A percentile compares a stretch with the other conserved stretches of the same genome.
These are phyloP conservation scores for Barnettozyma sucrosica DNA, from an alignment of 805 yeast genomes.

Conservation along the genomic window DNA sequence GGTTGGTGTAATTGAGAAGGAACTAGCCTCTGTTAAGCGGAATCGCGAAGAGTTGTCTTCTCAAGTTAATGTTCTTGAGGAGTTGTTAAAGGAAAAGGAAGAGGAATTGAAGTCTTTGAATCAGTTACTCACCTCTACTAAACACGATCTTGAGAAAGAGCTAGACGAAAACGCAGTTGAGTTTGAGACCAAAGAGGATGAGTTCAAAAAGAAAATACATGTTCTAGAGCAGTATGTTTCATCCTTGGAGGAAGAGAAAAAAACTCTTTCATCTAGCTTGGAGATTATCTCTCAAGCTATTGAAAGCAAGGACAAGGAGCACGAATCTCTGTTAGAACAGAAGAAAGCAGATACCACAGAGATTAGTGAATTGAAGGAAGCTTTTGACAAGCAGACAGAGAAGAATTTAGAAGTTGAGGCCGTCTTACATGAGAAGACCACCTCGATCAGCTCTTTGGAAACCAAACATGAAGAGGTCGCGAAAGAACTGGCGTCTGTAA, in stretches of 20 bases:
- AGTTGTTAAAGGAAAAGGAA: constrained; percentile 5
- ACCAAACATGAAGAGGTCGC: not conserved
- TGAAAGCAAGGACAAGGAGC: constrained; percentile 23
- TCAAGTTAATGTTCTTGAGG: not conserved
- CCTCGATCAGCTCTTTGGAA: not conserved
- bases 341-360: constrained; percentile 11
- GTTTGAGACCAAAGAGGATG: constrained; percentile 26
- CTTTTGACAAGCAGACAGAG: not conserved
- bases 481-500: constrained; percentile 4
- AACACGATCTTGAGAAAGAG: constrained; percentile 17
- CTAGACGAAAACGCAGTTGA: constrained; percentile 25
- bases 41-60: not conserved
- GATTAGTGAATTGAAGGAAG: constrained; percentile 5
- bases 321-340: constrained; percentile 15
- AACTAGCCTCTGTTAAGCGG: not conserved
- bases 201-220: constrained; percentile 21
- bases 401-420: not conserved
- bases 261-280: constrained; percentile 28
- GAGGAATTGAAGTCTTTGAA: not conserved
- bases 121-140: not conserved
- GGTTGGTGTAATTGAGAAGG: not conserved
- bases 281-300: constrained; percentile 30
- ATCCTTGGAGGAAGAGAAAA: constrained; percentile 28
- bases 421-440: not conserved
- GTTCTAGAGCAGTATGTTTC: constrained; percentile 24